Base-by-base conservation (phyloP, 805 yeast species). In the Schwanniomyces occidentalis region DNA sequence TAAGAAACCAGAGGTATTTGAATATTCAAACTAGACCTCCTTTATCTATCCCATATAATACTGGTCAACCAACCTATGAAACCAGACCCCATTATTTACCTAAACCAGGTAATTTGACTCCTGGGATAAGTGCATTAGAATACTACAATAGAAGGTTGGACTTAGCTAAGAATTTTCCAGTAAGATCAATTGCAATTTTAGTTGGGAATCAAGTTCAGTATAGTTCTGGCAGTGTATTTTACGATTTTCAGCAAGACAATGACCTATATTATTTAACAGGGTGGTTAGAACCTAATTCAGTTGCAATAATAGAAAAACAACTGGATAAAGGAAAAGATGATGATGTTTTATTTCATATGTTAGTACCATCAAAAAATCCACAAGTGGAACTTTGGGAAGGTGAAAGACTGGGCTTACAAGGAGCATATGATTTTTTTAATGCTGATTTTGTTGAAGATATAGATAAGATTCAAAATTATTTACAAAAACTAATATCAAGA, bases 381-480 rank as follows among this genome's bases (percentile, higher is more conserved):
- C 71, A 69, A 31, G 77, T 75, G 15, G 99, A 93, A 61, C 78
- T 83, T 44, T 93, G 99, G 99, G 97, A 91, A 49, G 99, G 99
- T 8, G 82, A 77, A 27, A 75, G 95, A 48, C 83, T 95, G 12
- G 99, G 99, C 1, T 72, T 81, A 3, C 77, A 81, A 30, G 96
- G 95, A 10, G 96, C 83, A 0, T 63, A 61, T 25, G 91, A 88
- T 32, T 78, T 81, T 29, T 93, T 93, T 65, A 93, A 91, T 55
- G 95, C 96, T 3, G 97, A 89, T 58, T 72, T 71, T 32, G 80
- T 85, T 5, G 73, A 73, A 24, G 75, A 76, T 27, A 71, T 75
- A 24, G 67, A 71, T 19, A 52, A 60, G 5, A 51, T 79, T 9
- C 62, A 63, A 6, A 38, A 52, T 3, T 71, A 77, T 44, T 41